Percentiles rank a stretch among this genome's conserved stretches.
phyloP scores from a whole-genome alignment of 495 filamentous ascomycete genomes.

The Echria macrotheca region DNA sequence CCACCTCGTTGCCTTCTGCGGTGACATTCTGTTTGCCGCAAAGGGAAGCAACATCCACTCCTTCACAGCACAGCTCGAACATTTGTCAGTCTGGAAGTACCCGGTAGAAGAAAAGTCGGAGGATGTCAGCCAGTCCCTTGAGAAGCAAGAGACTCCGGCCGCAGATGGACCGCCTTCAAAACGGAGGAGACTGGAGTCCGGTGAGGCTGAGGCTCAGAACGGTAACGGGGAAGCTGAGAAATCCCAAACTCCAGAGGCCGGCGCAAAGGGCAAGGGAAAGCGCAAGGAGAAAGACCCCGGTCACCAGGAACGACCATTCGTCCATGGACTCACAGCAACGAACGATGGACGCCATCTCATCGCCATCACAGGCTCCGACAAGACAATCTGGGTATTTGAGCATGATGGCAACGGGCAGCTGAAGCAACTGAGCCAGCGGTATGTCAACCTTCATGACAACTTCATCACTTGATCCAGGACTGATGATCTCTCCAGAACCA shows the following conservation, averaged over 20 bases:
- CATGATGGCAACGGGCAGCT: conserved; percentile 56
- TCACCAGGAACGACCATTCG: conserved; percentile 26
- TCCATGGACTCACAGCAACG: conserved; percentile 54
- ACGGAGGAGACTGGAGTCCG: conserved; percentile 21
- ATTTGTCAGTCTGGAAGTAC: conserved; percentile 38
- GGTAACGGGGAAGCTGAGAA: conserved; percentile 7
- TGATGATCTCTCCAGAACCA: conserved; percentile 48
- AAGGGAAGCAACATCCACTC: conserved; percentile 37
- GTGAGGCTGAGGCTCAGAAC: conserved; percentile 3
- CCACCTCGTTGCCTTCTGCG: conserved; percentile 35
- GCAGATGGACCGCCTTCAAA: conserved; percentile 29
- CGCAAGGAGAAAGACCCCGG: conserved; percentile 14
- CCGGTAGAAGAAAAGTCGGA: conserved; percentile 17
- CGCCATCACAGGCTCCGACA: conserved; percentile 81
- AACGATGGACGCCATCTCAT: conserved; percentile 61
- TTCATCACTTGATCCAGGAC: not conserved
- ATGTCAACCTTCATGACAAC: conserved; percentile 23
- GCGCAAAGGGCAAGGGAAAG: conserved; percentile 8
- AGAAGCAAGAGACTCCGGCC: conserved; percentile 1
- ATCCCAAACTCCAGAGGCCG: not conserved
- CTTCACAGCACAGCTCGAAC: conserved; percentile 30
- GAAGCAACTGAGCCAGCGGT: conserved; percentile 68
- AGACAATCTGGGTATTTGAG: conserved; percentile 76
- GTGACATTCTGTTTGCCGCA: conserved; percentile 38
- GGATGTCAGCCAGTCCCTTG: conserved; percentile 8